phyloP scores from a whole-genome alignment of 768 basidiomycete species.

The Pisolithus tinctorius region DNA sequence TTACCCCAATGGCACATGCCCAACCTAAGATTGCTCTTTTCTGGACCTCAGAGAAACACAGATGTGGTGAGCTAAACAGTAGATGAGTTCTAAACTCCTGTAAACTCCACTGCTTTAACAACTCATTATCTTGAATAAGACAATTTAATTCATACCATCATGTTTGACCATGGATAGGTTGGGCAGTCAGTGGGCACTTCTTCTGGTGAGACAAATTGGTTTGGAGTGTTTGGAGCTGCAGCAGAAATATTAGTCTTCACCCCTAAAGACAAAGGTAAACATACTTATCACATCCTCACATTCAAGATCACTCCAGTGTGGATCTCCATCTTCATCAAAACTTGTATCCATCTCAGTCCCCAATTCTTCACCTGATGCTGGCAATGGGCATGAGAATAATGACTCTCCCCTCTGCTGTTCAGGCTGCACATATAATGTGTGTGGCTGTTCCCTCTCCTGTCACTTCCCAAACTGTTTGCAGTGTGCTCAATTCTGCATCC shows the following conservation, averaged over 20 bases:
- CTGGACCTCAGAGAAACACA: slow-evolving; percentile 23
- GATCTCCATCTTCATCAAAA: background rate
- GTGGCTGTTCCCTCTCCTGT: too few relatives aligned
- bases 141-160: background rate
- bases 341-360: background rate
- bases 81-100: slow-evolving; percentile 20
- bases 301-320: too few relatives aligned
- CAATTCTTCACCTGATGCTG: slow-evolving; percentile 6
- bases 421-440: too few relatives aligned
- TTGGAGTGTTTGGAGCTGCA: background rate
- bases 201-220: background rate
- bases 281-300: background rate
- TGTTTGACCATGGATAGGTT: too few relatives aligned
- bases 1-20: slow-evolving; percentile 19
- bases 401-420: slow-evolving; percentile 2
- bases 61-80: slow-evolving; percentile 20
- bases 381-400: background rate
- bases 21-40: slow-evolving; percentile 21
- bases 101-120: background rate
- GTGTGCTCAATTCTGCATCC: too few relatives aligned
- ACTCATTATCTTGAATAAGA: slow-evolving; percentile 1
- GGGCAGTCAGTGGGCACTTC: too few relatives aligned
- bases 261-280: background rate
- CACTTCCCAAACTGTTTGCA: too few relatives aligned
- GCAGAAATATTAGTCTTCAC: background rate